Evolutionary conservation across 805 yeast species (phyloP).

Genomic region (Candida sanyiensis): DNA sequence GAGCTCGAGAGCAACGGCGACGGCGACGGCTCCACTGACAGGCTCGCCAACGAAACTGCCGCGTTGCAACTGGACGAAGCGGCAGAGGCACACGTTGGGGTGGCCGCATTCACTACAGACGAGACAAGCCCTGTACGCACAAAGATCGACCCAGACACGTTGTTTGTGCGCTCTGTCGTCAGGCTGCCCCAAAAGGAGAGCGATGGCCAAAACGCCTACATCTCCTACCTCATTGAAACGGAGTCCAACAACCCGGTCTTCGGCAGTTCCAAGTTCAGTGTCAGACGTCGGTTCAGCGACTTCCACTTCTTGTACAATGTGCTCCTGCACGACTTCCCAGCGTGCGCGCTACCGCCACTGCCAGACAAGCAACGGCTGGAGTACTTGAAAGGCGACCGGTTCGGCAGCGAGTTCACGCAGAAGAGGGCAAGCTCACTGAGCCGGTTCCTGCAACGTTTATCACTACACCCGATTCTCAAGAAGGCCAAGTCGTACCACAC

Average conservation of each 20-base stretch:
- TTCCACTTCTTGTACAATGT: constrained; percentile 74
- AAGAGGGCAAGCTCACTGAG: constrained; percentile 77
- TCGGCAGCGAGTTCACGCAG: constrained; percentile 75
- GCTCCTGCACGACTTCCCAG: constrained; percentile 72
- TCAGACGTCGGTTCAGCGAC: constrained; percentile 83
- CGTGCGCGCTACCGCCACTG: constrained; percentile 83
- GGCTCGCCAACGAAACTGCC: background rate
- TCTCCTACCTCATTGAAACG: constrained; percentile 65
- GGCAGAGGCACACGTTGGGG: background rate
- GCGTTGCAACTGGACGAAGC: too few species aligned
- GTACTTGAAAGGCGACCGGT: constrained; percentile 90
- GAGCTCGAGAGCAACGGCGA: background rate
- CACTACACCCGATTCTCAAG: constrained; percentile 67
- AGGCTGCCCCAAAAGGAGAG: constrained; percentile 61
- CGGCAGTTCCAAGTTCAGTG: constrained; percentile 36
- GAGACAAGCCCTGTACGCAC: background rate
- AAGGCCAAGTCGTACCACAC: constrained; percentile 64
- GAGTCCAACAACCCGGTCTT: constrained; percentile 58
- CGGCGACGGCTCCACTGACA: background rate
- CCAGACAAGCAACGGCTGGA: constrained; percentile 91
- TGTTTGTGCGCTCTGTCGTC: constrained; percentile 38
- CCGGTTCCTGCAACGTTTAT: constrained; percentile 66
- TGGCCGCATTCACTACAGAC: background rate
- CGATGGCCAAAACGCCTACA: constrained; percentile 72
- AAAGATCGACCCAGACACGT: constrained; percentile 4